These are phyloP conservation scores for Lunasporangiospora selenospora DNA, from an alignment of 192 early-diverging fungal species.

Conservation along the genomic window DNA sequence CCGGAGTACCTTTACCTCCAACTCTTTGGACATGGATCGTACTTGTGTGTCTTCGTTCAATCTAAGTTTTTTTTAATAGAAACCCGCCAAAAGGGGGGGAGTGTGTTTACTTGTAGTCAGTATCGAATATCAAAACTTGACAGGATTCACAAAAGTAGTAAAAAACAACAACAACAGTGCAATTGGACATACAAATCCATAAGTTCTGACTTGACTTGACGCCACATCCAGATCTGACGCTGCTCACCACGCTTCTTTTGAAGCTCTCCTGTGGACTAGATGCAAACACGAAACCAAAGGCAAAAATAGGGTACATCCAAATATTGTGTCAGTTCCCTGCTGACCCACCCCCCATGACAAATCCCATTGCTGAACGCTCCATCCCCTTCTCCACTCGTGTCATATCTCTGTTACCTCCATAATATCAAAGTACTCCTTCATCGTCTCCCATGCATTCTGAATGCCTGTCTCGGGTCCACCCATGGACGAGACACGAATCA, in stretches of 20 bases:
- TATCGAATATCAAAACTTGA: neutral
- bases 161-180: neutral
- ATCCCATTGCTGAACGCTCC: too few species aligned
- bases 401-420: constrained; percentile 54
- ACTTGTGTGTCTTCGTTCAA: constrained; percentile 50
- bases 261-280: constrained; percentile 41
- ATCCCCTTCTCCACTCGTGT: too few species aligned
- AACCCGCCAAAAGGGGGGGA: neutral
- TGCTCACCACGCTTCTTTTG: constrained; percentile 62
- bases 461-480: constrained; percentile 56
- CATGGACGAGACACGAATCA: constrained; percentile 64
- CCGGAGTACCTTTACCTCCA: constrained; percentile 54
- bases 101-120: neutral
- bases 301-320: too few species aligned
- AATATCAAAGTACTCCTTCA: constrained; percentile 61
- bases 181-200: constrained; percentile 52
- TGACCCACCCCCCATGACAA: too few species aligned
- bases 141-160: neutral
- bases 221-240: constrained; percentile 74
- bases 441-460: constrained; percentile 62
- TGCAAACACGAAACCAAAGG: neutral
- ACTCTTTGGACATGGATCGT: constrained; percentile 31
- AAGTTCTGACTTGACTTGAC: constrained; percentile 68
- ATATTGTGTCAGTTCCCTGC: too few species aligned
- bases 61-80: constrained; percentile 7